These are phyloP conservation scores for Candolleomyces aberdarensis DNA, from an alignment of 768 basidiomycete species.

Conservation along the genomic window DNA sequence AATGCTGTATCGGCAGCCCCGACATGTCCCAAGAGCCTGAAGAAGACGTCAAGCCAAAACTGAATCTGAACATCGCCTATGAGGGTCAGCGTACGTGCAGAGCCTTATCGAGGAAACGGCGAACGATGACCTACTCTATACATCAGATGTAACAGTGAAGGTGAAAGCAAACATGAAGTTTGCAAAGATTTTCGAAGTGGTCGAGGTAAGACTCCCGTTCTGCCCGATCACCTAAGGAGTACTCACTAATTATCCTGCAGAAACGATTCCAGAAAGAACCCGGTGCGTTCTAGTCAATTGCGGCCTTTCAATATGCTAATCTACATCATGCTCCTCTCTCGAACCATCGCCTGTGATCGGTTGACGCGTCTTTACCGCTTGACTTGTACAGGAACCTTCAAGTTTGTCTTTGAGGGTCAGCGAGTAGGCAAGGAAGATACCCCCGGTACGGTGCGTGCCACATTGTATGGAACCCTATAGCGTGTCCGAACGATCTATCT, in stretches of 20 bases:
- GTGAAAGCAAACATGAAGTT: slow-evolving; percentile 64
- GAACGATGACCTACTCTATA: slow-evolving; percentile 1
- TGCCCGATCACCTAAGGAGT: not conserved
- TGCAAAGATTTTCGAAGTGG: slow-evolving; percentile 62
- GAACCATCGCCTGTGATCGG: not conserved
- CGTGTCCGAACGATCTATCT: not conserved
- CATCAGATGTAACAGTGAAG: slow-evolving; percentile 61
- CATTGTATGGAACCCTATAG: not conserved
- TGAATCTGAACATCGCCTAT: slow-evolving; percentile 56
- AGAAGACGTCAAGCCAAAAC: slow-evolving; percentile 66
- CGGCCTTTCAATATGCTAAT: no score
- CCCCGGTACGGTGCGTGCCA: slow-evolving; percentile 45
- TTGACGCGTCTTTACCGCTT: not conserved
- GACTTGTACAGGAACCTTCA: slow-evolving; percentile 50
- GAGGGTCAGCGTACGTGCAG: slow-evolving; percentile 49
- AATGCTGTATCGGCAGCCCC: no score
- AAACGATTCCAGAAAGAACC: slow-evolving; percentile 57
- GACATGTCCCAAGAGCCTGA: slow-evolving; percentile 47
- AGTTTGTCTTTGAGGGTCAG: slow-evolving; percentile 55
- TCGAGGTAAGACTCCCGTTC: slow-evolving; percentile 45
- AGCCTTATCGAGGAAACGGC: not conserved
- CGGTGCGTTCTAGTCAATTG: slow-evolving; percentile 30
- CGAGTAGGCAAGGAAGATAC: slow-evolving; percentile 48
- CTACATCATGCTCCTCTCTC: slow-evolving; percentile 3
- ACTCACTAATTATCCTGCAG: slow-evolving; percentile 26